phyloP scores from a whole-genome alignment of 305 asterid species.

The Fraxinus albicans region DNA sequence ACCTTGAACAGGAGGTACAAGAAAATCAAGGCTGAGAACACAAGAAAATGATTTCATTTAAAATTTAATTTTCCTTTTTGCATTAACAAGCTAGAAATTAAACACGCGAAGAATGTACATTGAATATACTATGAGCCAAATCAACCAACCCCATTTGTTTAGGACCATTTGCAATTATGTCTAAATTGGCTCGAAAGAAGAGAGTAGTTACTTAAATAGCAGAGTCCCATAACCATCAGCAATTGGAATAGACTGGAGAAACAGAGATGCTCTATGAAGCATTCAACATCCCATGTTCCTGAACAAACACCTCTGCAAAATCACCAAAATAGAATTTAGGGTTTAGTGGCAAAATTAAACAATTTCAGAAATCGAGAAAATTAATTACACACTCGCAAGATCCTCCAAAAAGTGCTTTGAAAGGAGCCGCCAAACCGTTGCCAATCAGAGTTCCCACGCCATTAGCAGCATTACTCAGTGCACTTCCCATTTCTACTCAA shows the following conservation, averaged over 20 bases:
- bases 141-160: too few relatives aligned
- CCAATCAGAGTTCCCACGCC: conserved; percentile 10
- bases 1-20: conserved; percentile 22
- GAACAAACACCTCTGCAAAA: conserved; percentile 20
- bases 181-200: background rate
- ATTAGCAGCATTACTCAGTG: conserved; percentile 8
- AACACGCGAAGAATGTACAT: background rate
- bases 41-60: background rate
- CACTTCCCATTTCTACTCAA: background rate
- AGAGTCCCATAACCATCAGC: conserved; percentile 16
- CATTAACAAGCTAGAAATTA: background rate
- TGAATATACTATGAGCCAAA: background rate
- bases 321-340: background rate
- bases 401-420: conserved; percentile 19
- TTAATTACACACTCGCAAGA: conserved; percentile 16
- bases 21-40: conserved; percentile 16
- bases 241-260: conserved; percentile 19
- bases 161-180: background rate
- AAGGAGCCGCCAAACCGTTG: conserved; percentile 17
- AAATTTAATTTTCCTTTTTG: background rate
- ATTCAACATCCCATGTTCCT: conserved; percentile 27
- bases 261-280: conserved; percentile 27
- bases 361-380: background rate
- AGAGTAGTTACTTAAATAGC: conserved; percentile 8
- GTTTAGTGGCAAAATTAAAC: background rate